Evolutionary conservation across 1,284 basidiomycete species (phyloP).

Genomic region (Irpex rosettiformis): DNA sequence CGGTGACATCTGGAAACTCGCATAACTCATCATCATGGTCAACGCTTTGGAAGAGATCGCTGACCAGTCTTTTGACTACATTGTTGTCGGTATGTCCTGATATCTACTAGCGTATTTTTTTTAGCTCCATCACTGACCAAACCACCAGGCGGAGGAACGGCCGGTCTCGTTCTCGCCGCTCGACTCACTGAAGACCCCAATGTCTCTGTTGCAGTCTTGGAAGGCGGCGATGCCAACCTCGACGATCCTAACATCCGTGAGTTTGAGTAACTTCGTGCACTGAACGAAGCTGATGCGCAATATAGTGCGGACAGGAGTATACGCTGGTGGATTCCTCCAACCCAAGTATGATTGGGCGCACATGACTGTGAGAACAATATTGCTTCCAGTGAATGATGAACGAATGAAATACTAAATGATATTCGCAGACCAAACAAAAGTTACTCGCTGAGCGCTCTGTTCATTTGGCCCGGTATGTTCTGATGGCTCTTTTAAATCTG

Average conservation of each 20-base stretch:
- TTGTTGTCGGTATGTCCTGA: slow-evolving; percentile 22
- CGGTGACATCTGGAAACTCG: background rate
- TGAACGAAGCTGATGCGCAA: too few species aligned
- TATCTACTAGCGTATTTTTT: slow-evolving; percentile 12
- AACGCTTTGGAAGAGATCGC: slow-evolving; percentile 20
- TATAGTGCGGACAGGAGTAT: slow-evolving; percentile 1
- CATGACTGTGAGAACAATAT: slow-evolving; percentile 1
- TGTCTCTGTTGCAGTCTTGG: slow-evolving; percentile 32
- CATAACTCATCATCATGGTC: slow-evolving; percentile 15
- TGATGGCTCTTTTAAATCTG: background rate
- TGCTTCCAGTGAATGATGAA: background rate
- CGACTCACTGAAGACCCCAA: slow-evolving; percentile 41
- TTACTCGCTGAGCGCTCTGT: background rate
- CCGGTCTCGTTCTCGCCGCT: slow-evolving; percentile 44
- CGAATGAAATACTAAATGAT: background rate
- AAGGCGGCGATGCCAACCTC: slow-evolving; percentile 31
- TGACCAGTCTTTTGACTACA: slow-evolving; percentile 26
- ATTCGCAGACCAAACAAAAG: background rate
- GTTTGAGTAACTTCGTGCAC: too few species aligned
- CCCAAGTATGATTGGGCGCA: background rate
- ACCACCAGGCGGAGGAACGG: slow-evolving; percentile 24
- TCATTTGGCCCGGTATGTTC: background rate
- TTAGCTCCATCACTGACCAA: background rate
- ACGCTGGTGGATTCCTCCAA: background rate
- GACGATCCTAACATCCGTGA: slow-evolving; percentile 22